Evolutionary conservation across 208 protist genomes (phyloP), one percentile per base, ranked within the genome.

Genomic region (Trypanosoma avium): DNA sequence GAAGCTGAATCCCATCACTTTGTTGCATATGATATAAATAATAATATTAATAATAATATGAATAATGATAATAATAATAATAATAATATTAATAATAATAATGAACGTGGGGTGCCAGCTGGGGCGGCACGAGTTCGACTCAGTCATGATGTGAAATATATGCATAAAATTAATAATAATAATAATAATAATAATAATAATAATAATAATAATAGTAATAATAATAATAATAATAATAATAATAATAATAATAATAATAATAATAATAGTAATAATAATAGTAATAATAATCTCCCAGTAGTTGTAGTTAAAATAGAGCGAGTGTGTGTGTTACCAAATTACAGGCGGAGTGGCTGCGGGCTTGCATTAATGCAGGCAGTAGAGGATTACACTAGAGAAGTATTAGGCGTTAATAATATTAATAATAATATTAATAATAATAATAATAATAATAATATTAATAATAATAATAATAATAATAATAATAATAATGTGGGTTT

Each of bases 1-100:
- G 76, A 86, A n/a, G 46, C 66, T 29, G 47, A 70, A 32, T 67
- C 69, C 19, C 26, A 81, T 19, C 80, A 86, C 70, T 61, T 82
- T 30, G 73, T 86, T 38, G 65, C 61, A 19, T 86, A 86, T 61
- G 30, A 60, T 2, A 36, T 30, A 21, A 26, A 30, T 5, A 33
- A 13, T 13, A 13, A 13, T 13, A 13, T 17, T 13, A 8, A 42
- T 13, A 48, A n/a, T n/a, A 22, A n/a, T 6, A 48, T 7, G 17
- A 48, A 48, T 6, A 48, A 48, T n/a, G 43, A 48, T 6, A 48
- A 48, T n/a, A 55, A 35, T 30, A 13, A 55, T 0, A 40, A 40
- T 12, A 35, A 32, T 17, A 53, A 33, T 27, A 12, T 7, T 0
- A 17, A 33, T 4, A 30, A 53, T 10, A 50, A 50, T 5, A 50